A percentile compares a stretch with the other conserved stretches of the same genome.
These are phyloP conservation scores for Mikania micrantha DNA, from an alignment of 129 eudicot genomes.

Conservation along the genomic window DNA sequence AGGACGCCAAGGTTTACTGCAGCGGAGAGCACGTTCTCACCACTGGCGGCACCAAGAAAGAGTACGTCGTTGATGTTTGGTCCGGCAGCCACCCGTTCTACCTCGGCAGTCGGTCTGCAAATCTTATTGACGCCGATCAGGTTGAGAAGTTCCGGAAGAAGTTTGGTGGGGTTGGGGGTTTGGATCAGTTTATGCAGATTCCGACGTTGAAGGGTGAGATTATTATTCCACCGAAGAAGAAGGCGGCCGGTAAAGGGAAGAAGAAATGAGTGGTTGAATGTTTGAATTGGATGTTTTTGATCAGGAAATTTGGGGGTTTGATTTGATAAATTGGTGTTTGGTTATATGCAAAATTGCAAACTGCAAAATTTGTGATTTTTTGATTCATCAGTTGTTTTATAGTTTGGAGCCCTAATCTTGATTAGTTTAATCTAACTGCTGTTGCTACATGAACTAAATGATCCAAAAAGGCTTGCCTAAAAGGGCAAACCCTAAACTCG, in stretches of 20 bases:
- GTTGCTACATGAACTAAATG: no score
- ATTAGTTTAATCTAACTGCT: neutral
- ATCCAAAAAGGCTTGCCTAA: no score
- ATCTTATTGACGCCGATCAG: constrained; percentile 55
- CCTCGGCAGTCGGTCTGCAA: constrained; percentile 49
- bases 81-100: constrained; percentile 85
- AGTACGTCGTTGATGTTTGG: constrained; percentile 79
- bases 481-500: no score
- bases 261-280: constrained; percentile 32
- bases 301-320: neutral
- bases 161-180: constrained; percentile 36
- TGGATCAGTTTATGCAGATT: constrained; percentile 50
- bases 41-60: constrained; percentile 73
- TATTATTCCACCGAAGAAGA: constrained; percentile 56
- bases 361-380: neutral
- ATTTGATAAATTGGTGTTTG: neutral
- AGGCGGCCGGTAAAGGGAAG: constrained; percentile 44
- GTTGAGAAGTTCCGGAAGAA: constrained; percentile 74
- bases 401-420: neutral
- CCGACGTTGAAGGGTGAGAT: constrained; percentile 80
- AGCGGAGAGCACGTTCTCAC: constrained; percentile 75
- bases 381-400: neutral
- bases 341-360: neutral
- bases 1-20: constrained; percentile 69
- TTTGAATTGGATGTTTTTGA: neutral